phyloP scores from a whole-genome alignment of 805 yeast genomes.

The Suhomyces tanzawaensis region DNA sequence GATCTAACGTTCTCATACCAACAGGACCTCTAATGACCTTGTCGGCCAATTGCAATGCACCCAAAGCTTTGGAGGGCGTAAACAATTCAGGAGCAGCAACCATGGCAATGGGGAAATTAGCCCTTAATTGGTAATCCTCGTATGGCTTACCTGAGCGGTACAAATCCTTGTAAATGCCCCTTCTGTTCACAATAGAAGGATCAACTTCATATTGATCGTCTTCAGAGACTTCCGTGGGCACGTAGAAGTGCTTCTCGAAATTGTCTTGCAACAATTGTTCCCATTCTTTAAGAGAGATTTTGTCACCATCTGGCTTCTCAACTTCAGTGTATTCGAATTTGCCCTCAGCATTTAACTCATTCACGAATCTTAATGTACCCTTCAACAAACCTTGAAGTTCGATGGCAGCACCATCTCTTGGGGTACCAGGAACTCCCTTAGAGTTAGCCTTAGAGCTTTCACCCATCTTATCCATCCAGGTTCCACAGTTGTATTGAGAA shows the following conservation, averaged over 20 bases:
- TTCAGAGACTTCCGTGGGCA: conserved; percentile 63
- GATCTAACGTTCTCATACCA: conserved; percentile 91
- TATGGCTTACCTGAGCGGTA: conserved; percentile 78
- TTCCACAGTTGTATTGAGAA: conserved; percentile 89
- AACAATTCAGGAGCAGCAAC: conserved; percentile 94
- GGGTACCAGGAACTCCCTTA: conserved; percentile 95
- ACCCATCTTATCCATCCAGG: conserved; percentile 99
- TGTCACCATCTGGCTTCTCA: conserved; percentile 53
- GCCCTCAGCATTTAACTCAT: conserved; percentile 52
- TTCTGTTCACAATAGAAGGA: conserved; percentile 66
- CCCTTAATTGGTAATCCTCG: conserved; percentile 91
- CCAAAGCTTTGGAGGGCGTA: conserved; percentile 53
- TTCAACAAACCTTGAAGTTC: conserved; percentile 89
- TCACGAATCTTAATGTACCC: conserved; percentile 78
- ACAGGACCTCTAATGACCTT: conserved; percentile 75
- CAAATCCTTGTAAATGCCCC: conserved; percentile 92
- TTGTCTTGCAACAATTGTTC: conserved; percentile 61
- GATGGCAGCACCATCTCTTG: conserved; percentile 95
- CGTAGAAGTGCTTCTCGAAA: conserved; percentile 76
- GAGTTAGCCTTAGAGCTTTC: conserved; percentile 80
- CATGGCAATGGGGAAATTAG: conserved; percentile 91
- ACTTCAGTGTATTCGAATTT: conserved; percentile 60
- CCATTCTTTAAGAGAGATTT: conserved; percentile 67
- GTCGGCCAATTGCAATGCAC: conserved; percentile 75
- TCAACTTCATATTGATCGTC: conserved; percentile 65